A percentile compares a stretch with the other conserved stretches of the same genome.
Evolutionary conservation across 2,329 filamentous ascomycete genomes (phyloP).

Genomic region (Claviceps pazoutovae): DNA sequence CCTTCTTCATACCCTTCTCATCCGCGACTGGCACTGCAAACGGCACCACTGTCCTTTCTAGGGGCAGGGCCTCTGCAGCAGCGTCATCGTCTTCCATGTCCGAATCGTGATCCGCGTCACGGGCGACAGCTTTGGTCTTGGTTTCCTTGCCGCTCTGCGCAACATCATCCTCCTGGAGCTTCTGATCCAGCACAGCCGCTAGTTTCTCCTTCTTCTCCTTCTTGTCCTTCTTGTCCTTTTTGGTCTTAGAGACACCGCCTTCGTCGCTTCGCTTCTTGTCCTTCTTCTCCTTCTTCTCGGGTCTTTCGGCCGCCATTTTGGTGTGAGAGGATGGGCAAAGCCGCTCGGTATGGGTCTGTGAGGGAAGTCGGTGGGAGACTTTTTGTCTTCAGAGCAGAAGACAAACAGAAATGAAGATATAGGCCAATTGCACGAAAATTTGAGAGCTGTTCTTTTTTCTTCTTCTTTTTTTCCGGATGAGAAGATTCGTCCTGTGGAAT

Average conservation of each 20-base stretch:
- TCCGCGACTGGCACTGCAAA: slow-evolving; percentile 72
- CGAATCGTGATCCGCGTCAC: slow-evolving; percentile 29
- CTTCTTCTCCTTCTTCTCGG: slow-evolving; percentile 42
- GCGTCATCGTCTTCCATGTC: slow-evolving; percentile 31
- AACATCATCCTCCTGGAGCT: slow-evolving; percentile 42
- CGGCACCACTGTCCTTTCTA: slow-evolving; percentile 54
- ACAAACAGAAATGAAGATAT: not conserved
- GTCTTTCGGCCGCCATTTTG: slow-evolving; percentile 33
- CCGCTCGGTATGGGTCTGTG: not conserved
- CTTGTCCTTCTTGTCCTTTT: slow-evolving; percentile 51
- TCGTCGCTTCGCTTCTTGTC: slow-evolving; percentile 45
- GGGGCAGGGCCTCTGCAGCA: slow-evolving; percentile 21
- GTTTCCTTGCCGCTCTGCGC: slow-evolving; percentile 22
- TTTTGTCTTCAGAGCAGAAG: not conserved
- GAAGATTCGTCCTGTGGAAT: too few species aligned
- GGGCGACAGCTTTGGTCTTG: slow-evolving; percentile 16
- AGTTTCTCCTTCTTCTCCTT: slow-evolving; percentile 65
- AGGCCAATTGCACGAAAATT: too few species aligned
- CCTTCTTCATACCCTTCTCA: slow-evolving; percentile 58
- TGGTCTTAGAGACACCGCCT: slow-evolving; percentile 37
- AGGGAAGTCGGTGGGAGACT: not conserved
- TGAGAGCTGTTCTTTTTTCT: not conserved
- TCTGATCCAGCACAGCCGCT: slow-evolving; percentile 49
- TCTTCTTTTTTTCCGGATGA: not conserved
- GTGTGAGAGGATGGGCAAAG: slow-evolving; percentile 1